Conservation (phyloP, 768 basidiomycete genomes). For the Boletellus ananiceps region DNA sequence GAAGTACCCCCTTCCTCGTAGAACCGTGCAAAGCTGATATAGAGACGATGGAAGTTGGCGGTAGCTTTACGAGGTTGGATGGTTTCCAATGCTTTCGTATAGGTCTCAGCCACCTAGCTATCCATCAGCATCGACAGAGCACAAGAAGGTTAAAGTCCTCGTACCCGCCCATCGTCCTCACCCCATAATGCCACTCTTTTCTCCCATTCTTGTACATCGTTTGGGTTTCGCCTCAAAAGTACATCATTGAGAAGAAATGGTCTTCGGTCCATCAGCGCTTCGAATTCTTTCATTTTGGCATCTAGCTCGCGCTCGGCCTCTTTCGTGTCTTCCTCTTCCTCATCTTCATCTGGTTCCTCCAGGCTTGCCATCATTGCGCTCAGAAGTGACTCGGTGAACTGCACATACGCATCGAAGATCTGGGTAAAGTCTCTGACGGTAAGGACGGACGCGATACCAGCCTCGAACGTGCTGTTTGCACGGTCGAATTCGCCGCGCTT, state of each 20-base stretch:
- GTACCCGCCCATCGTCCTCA: slow-evolving; percentile 88
- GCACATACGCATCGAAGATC: slow-evolving; percentile 94
- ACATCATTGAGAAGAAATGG: slow-evolving; percentile 98
- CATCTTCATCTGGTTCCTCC: slow-evolving; percentile 70
- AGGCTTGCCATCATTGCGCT: slow-evolving; percentile 84
- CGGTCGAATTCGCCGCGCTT: slow-evolving; percentile 94
- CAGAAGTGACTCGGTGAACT: slow-evolving; percentile 88
- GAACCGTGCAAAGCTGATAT: slow-evolving; percentile 94
- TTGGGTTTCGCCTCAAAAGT: slow-evolving; percentile 85
- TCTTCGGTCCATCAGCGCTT: slow-evolving; percentile 89
- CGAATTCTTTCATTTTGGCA: slow-evolving; percentile 84
- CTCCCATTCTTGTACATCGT: slow-evolving; percentile 99
- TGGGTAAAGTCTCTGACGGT: slow-evolving; percentile 97
- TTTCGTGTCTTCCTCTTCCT: slow-evolving; percentile 71
- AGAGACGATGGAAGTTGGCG: slow-evolving; percentile 84
- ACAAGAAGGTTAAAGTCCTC: not conserved
- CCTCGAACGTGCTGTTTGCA: slow-evolving; percentile 83
- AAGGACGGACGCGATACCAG: slow-evolving; percentile 76
- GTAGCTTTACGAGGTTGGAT: slow-evolving; percentile 87
- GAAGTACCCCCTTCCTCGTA: slow-evolving; percentile 93
- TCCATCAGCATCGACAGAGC: not conserved
- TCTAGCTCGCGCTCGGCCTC: slow-evolving; percentile 85
- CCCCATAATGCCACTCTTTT: slow-evolving; percentile 93
- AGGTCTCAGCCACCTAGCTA: slow-evolving; percentile 84
- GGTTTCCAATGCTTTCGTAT: slow-evolving; percentile 83